Percentiles rank a stretch among this genome's conserved stretches.
These are phyloP conservation scores for carrot (Daucus carota) DNA, from an alignment of 129 eudicot genomes.

Conservation along the genomic window DNA sequence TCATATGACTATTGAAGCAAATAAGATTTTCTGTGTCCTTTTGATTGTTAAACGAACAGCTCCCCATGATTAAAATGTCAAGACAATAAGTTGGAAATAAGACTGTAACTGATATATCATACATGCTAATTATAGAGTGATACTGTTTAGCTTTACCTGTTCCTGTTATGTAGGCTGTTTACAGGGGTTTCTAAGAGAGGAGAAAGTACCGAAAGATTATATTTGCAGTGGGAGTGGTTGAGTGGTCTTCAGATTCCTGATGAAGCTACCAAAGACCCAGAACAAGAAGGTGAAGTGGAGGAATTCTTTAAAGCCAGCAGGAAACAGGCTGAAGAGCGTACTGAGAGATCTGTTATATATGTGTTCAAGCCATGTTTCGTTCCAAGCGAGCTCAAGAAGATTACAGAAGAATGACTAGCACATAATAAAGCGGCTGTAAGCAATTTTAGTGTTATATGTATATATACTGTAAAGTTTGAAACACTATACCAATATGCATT, in stretches of 20 bases:
- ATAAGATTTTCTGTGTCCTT: neutral
- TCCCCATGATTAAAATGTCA: neutral
- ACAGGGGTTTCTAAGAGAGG: constrained; percentile 82
- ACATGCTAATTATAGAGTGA: neutral
- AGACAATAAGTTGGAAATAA: neutral
- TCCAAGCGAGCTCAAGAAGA: constrained; percentile 86
- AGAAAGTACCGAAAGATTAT: constrained; percentile 65
- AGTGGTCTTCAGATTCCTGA: constrained; percentile 53
- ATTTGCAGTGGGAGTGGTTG: constrained; percentile 95
- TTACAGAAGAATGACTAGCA: constrained; percentile 69
- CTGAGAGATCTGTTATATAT: constrained; percentile 84
- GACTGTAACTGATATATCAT: neutral
- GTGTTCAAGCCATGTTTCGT: constrained; percentile 93
- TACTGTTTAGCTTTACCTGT: neutral
- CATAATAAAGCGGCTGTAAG: constrained; percentile 52
- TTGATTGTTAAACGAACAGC: neutral
- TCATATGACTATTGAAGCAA: neutral
- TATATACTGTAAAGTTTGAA: too few species aligned
- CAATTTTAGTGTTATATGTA: neutral
- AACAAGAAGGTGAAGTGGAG: constrained; percentile 40
- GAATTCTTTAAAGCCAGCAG: constrained; percentile 85
- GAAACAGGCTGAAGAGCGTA: constrained; percentile 89
- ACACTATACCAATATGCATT: neutral
- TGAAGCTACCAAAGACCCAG: constrained; percentile 26
- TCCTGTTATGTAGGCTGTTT: constrained; percentile 47